A percentile compares a stretch with the other conserved stretches of the same genome.
phyloP scores from a whole-genome alignment of 2,329 filamentous ascomycete species.

The Penicillium glabrum region DNA sequence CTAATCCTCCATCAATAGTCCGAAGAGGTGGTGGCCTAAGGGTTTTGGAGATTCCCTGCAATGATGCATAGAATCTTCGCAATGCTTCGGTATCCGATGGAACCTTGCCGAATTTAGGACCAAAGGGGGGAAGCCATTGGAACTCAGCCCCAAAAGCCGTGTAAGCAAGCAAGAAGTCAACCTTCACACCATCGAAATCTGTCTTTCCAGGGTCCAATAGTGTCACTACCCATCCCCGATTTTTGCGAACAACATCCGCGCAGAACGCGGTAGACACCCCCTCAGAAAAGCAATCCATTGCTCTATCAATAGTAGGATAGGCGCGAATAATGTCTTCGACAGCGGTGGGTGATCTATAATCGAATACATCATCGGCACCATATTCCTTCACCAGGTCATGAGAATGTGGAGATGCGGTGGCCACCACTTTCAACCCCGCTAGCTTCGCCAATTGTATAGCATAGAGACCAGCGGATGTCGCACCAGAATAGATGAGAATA shows the following conservation, averaged over 20 bases:
- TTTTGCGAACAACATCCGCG: slow-evolving; percentile 9
- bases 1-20: slow-evolving; percentile 6
- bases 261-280: slow-evolving; percentile 13
- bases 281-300: slow-evolving; percentile 17
- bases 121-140: slow-evolving; percentile 12
- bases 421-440: slow-evolving; percentile 25
- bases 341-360: slow-evolving; percentile 12
- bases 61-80: slow-evolving; percentile 8
- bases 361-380: slow-evolving; percentile 14
- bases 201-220: slow-evolving; percentile 7
- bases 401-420: slow-evolving; percentile 7
- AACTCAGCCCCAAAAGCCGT: slow-evolving; percentile 12
- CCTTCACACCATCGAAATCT: slow-evolving; percentile 7
- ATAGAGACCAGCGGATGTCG: slow-evolving; percentile 16
- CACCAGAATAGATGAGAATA: slow-evolving; percentile 15
- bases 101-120: slow-evolving; percentile 10
- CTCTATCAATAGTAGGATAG: slow-evolving; percentile 13
- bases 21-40: slow-evolving; percentile 10
- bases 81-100: slow-evolving; percentile 11
- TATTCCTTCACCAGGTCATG: slow-evolving; percentile 12
- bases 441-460: slow-evolving; percentile 33
- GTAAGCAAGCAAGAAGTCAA: slow-evolving; percentile 12
- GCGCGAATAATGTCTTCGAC: slow-evolving; percentile 9
- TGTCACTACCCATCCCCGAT: slow-evolving; percentile 11
- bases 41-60: slow-evolving; percentile 4